Evolutionary conservation across 129 eudicot species (phyloP).

Genomic region (Pulicaria dysenterica): DNA sequence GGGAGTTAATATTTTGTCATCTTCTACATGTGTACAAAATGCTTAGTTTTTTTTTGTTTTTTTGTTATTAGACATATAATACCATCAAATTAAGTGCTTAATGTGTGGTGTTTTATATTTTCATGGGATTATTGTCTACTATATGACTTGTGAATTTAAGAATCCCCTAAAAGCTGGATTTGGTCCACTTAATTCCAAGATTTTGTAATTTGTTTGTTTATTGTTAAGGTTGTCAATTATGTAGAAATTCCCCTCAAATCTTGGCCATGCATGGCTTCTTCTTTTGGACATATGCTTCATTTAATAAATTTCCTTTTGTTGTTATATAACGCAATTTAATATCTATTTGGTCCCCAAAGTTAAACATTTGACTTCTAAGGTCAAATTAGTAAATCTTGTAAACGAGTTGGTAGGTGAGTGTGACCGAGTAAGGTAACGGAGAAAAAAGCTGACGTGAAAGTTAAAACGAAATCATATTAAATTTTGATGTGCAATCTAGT

Average conservation of each 20-base stretch:
- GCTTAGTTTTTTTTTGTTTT: no score
- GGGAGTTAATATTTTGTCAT: no score
- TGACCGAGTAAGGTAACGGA: no score
- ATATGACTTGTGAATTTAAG: slow-evolving; percentile 13
- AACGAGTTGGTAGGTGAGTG: no score
- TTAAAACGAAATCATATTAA: no score
- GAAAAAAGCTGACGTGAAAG: no score
- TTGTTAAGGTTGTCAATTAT: slow-evolving; percentile 27
- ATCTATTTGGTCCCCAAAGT: slow-evolving; percentile 20
- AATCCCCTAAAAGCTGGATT: slow-evolving; percentile 32
- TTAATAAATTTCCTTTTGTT: slow-evolving; percentile 28
- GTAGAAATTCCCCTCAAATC: slow-evolving; percentile 29
- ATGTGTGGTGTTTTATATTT: background rate
- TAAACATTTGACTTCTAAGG: slow-evolving; percentile 21
- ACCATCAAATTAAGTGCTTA: no score
- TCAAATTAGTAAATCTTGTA: slow-evolving; percentile 17
- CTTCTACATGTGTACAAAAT: no score
- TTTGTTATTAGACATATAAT: no score
- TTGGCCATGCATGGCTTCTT: slow-evolving; percentile 42
- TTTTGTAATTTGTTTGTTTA: slow-evolving; percentile 29
- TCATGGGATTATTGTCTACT: slow-evolving; percentile 31
- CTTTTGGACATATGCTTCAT: slow-evolving; percentile 36
- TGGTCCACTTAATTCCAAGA: slow-evolving; percentile 11
- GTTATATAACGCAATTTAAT: slow-evolving; percentile 1
- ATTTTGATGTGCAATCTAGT: no score